phyloP scores from a whole-genome alignment of 495 filamentous ascomycete species.

The Penicillium canariense region DNA sequence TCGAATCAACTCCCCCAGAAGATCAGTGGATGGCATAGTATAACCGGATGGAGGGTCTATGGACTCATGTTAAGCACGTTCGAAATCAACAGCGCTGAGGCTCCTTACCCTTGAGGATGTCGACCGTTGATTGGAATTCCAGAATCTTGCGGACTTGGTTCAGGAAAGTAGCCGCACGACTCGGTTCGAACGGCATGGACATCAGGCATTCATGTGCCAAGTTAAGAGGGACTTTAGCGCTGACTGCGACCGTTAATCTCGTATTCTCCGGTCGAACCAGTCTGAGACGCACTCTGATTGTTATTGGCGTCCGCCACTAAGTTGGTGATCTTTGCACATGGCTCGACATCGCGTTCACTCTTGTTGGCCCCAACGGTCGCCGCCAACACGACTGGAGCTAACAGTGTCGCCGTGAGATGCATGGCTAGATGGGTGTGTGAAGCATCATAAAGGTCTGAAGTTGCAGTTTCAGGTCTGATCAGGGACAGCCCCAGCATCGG shows the following conservation, averaged over 20 bases:
- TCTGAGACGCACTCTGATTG: slow-evolving; percentile 15
- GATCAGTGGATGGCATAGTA: slow-evolving; percentile 52
- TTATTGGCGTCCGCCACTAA: slow-evolving; percentile 20
- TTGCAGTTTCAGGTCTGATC: neutral
- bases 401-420: slow-evolving; percentile 15
- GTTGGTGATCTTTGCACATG: slow-evolving; percentile 26
- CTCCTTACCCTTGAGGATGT: slow-evolving; percentile 44
- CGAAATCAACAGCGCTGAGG: neutral
- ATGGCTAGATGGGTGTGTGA: slow-evolving; percentile 13
- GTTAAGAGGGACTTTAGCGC: slow-evolving; percentile 18
- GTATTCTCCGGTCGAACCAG: neutral
- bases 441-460: neutral
- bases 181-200: slow-evolving; percentile 54
- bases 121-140: slow-evolving; percentile 56
- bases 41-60: slow-evolving; percentile 52
- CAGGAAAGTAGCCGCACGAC: slow-evolving; percentile 50
- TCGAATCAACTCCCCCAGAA: slow-evolving; percentile 44
- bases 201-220: slow-evolving; percentile 52
- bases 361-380: slow-evolving; percentile 12
- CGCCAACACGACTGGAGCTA: slow-evolving; percentile 15
- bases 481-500: slow-evolving; percentile 4
- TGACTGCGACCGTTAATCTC: slow-evolving; percentile 20
- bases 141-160: slow-evolving; percentile 54
- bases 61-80: neutral
- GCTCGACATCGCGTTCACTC: slow-evolving; percentile 20